Base-by-base conservation (phyloP, 371 early-diverging fungal genomes). In the Lichtheimia corymbifera region DNA sequence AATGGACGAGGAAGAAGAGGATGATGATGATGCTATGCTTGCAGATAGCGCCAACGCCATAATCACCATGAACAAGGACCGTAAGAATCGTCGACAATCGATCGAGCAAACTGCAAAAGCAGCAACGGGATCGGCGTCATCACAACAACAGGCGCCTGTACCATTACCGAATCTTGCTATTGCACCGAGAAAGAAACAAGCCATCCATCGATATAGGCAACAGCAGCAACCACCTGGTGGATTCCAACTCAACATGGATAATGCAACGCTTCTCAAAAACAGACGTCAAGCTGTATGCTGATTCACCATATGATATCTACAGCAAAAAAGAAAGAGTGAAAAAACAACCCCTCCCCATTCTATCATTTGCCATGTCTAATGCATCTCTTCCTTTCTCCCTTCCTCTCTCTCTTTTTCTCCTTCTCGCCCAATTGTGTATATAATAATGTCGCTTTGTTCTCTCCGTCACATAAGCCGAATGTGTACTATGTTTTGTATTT, bases 191-290 rank as follows among this genome's bases (percentile, higher is more conserved):
- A 28, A 53, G 41, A 5, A 44, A 52, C 28, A 25, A 52, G 18
- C 14, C 42, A 18, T 11, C 4, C 24, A 25, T 45, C 45, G 40
- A 43, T 15, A 45, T 27, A 45, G 25, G 18, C 59, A 58, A 22
- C 35, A 44, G 22, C 40, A 42, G 56, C 41, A 43, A 17, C 54
- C 55, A 40, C 50, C 44, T 6, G 65, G 43, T 14, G 55, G 24
- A 9, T 65, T 65, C 49, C 59, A 61, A 25, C 61, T 65, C 14
- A 57, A 50, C 47, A 56, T 68, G 53, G 61, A 61, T 53, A 60
- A 65, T 58, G 66, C 66, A 17, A 65, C 66, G 13, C 41, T 65
- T 22, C 40, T 65, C n/a, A 61, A 57, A 30, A 65, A 65, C 49
- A 40, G 66, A 22, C 66, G 66, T 13, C 50, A 63, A 3, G 18